These are phyloP conservation scores for Obba rivulosa DNA, from an alignment of 768 basidiomycete genomes.

Conservation along the genomic window DNA sequence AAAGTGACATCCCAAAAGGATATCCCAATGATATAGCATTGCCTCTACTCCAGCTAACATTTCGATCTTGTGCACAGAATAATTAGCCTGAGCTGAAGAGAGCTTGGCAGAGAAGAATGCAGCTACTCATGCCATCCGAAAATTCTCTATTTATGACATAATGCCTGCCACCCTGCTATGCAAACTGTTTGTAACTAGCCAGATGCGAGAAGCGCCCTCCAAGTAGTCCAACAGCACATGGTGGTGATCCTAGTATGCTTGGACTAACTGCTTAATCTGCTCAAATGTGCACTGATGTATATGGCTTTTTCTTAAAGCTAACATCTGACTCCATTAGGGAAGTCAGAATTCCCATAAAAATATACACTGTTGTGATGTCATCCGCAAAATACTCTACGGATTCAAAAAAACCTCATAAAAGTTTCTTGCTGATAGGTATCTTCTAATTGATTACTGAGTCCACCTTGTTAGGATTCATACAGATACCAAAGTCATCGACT, in stretches of 20 bases:
- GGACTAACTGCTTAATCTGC: slow-evolving; percentile 7
- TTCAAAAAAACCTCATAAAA: slow-evolving; percentile 30
- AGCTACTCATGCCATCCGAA: slow-evolving; percentile 7
- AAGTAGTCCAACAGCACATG: slow-evolving; percentile 17
- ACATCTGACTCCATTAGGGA: slow-evolving; percentile 7
- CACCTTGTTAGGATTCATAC: slow-evolving; percentile 35
- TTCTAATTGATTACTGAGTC: slow-evolving; percentile 26
- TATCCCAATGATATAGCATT: slow-evolving; percentile 25
- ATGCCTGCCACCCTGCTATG: slow-evolving; percentile 11
- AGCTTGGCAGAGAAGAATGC: slow-evolving; percentile 25
- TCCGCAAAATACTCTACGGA: slow-evolving; percentile 29
- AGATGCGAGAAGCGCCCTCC: slow-evolving; percentile 9
- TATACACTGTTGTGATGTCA: slow-evolving; percentile 24
- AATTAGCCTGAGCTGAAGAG: slow-evolving; percentile 20
- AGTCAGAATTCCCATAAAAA: slow-evolving; percentile 31
- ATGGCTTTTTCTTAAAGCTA: slow-evolving; percentile 15
- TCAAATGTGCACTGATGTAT: slow-evolving; percentile 26
- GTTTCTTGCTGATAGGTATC: slow-evolving; percentile 22
- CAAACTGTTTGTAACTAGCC: slow-evolving; percentile 18
- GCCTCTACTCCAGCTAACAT: slow-evolving; percentile 31
- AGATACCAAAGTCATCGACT: slow-evolving; percentile 21
- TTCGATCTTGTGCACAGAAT: slow-evolving; percentile 34
- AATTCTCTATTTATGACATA: slow-evolving; percentile 15
- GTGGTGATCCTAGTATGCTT: slow-evolving; percentile 3
- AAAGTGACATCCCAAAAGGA: slow-evolving; percentile 19